These are phyloP conservation scores for Oemleria cerasiformis DNA, from an alignment of 306 rosid genomes.

Conservation along the genomic window DNA sequence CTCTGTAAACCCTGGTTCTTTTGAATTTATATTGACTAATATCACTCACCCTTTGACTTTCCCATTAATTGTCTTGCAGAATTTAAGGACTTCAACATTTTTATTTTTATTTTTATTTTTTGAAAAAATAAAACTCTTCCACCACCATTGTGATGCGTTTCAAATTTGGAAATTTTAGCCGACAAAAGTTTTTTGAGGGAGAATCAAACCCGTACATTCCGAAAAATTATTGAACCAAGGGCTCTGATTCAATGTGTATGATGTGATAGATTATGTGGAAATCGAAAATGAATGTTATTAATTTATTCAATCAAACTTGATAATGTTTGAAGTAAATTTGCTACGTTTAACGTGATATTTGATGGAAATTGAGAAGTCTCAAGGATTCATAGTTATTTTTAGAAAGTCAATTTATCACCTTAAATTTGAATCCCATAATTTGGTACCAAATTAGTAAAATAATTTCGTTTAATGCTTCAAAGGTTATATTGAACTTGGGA, in stretches of 20 bases:
- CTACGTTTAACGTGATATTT: background rate
- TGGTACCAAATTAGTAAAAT: no score
- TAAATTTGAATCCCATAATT: background rate
- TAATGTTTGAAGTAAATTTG: background rate
- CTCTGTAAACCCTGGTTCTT: background rate
- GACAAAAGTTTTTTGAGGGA: background rate
- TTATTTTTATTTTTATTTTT: no score
- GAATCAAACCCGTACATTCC: background rate
- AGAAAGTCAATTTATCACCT: background rate
- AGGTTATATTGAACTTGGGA: no score
- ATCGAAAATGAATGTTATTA: background rate
- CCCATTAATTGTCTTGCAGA: constrained; percentile 1
- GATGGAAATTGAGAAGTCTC: background rate
- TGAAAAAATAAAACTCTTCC: background rate
- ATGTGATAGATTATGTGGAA: background rate
- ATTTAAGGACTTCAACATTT: background rate
- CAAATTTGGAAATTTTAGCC: no score
- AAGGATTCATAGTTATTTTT: background rate
- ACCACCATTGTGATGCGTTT: no score
- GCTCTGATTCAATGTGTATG: background rate
- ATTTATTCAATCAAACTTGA: background rate
- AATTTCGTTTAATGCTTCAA: no score
- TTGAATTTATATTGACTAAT: background rate
- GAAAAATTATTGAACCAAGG: background rate
- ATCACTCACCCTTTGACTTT: background rate